Evolutionary conservation across 345 rosid genomes (phyloP), one percentile per base, ranked within the genome.

Genomic region (Cardiospermum halicacabum): DNA sequence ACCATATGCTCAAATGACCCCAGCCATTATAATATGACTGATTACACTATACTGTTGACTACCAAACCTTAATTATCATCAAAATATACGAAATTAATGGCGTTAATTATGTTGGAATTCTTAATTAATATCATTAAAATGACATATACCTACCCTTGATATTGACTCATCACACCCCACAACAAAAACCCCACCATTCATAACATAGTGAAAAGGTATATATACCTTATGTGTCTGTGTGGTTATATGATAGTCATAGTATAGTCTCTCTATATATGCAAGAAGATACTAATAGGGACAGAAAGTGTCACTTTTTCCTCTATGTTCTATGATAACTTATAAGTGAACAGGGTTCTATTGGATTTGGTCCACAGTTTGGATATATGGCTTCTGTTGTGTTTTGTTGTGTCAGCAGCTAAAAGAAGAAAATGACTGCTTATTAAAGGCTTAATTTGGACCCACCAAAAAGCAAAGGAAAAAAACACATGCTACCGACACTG

Each of bases 381-480:
- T n/a, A 18, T 18, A 3, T 43, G 21, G 49, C 48, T 12, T 15
- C 6, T 42, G 48, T 39, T 42, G 49, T 12, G 12, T 11, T 11
- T 39, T 42, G 49, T 12, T 11, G 4, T 11, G 7, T 32, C 21
- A 2, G 24, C 51, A 59, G 22, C 51, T 12, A 58, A 58, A 37
- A 16, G 15, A 39, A 37, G 12, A 9, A 15, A 39, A 39, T 0
- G 12, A 11, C 1, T 31, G 43, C 21, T 19, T 32, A 34, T 19
- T 10, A 56, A 26, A 56, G 21, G 36, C 50, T 18, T 30, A 15
- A 25, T 27, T 28, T 2, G 1, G 40, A 25, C 27, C 28, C 18
- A 16, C 65, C n/a, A 61, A 61, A n/a, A 28, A 30, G 37, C 28
- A 28, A 61, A n/a, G 39, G 27, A 30, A 51, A 15, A 54, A 45